These are phyloP conservation scores for Dipteronia dyeriana DNA, from an alignment of 345 rosid species.

Conservation along the genomic window DNA sequence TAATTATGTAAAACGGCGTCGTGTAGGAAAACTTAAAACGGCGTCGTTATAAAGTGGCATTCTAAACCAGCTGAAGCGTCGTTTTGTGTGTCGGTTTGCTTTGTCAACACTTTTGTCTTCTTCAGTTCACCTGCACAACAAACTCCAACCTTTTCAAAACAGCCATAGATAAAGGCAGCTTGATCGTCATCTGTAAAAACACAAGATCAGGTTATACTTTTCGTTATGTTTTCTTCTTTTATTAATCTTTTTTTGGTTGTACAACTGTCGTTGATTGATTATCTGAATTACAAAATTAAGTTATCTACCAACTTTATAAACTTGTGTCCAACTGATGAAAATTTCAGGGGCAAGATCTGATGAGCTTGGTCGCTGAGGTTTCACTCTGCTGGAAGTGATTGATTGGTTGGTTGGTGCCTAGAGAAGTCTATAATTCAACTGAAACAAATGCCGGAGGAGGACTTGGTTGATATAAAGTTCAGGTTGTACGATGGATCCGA, in stretches of 20 bases:
- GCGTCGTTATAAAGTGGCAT: conserved; percentile 7
- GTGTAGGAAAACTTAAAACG: conserved; percentile 10
- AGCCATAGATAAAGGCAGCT: conserved; percentile 15
- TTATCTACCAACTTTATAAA: conserved; percentile 11
- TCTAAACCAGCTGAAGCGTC: conserved; percentile 17
- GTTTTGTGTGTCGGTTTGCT: conserved; percentile 24
- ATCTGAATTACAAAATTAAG: conserved; percentile 15
- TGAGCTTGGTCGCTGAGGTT: conserved; percentile 16
- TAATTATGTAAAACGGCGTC: not conserved
- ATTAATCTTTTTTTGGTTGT: not conserved
- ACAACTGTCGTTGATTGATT: conserved; percentile 7
- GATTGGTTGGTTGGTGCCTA: conserved; percentile 20
- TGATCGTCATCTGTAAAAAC: conserved; percentile 12
- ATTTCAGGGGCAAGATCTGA: conserved; percentile 29
- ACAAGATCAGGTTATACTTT: conserved; percentile 10
- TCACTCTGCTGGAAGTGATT: conserved; percentile 21
- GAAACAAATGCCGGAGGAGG: conserved; percentile 80
- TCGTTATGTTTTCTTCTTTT: not conserved
- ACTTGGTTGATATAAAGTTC: conserved; percentile 78
- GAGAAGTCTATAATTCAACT: conserved; percentile 27
- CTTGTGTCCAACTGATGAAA: not conserved
- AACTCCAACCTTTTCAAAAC: conserved; percentile 31
- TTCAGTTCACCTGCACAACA: conserved; percentile 38
- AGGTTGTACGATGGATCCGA: conserved; percentile 93
- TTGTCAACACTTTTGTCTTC: conserved; percentile 30